Percentiles rank a stretch among this genome's conserved stretches.
Evolutionary conservation across 495 filamentous ascomycete genomes (phyloP).

Genomic region (Penicillium odoratum): DNA sequence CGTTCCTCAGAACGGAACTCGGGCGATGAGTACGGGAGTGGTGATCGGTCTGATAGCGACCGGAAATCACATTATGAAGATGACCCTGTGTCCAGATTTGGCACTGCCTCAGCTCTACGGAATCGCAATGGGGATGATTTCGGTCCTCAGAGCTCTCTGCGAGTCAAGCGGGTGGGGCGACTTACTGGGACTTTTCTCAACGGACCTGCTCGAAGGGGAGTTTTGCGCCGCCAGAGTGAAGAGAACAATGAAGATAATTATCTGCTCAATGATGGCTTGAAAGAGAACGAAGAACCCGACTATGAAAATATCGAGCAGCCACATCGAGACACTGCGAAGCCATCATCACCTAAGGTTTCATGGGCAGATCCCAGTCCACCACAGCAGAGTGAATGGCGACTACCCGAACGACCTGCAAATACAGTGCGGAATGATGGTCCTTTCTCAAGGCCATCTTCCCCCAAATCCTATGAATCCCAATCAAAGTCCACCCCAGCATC

Average conservation of each 20-base stretch:
- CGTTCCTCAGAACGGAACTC: slow-evolving; percentile 38
- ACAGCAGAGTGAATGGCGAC: slow-evolving; percentile 27
- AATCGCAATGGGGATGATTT: slow-evolving; percentile 53
- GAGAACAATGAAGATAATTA: slow-evolving; percentile 55
- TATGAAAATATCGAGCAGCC: slow-evolving; percentile 32
- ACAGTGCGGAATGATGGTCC: slow-evolving; percentile 27
- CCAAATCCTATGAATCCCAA: slow-evolving; percentile 40
- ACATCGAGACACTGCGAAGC: slow-evolving; percentile 30
- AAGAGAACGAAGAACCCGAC: slow-evolving; percentile 27
- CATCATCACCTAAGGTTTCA: slow-evolving; percentile 45
- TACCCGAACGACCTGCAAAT: slow-evolving; percentile 23
- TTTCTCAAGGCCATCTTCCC: slow-evolving; percentile 43
- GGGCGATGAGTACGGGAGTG: slow-evolving; percentile 39
- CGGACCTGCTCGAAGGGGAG: slow-evolving; percentile 70
- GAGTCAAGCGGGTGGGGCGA: slow-evolving; percentile 71
- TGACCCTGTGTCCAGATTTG: slow-evolving; percentile 47
- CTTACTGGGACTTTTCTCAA: slow-evolving; percentile 71
- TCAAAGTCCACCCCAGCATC: slow-evolving; percentile 45
- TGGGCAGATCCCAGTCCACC: slow-evolving; percentile 48
- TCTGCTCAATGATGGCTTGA: slow-evolving; percentile 30
- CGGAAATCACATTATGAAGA: slow-evolving; percentile 42
- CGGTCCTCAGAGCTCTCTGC: slow-evolving; percentile 65
- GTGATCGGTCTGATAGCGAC: slow-evolving; percentile 46
- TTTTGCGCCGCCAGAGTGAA: slow-evolving; percentile 69
- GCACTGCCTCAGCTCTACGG: slow-evolving; percentile 52